Percentiles rank a stretch among this genome's conserved stretches.
These are phyloP conservation scores for Fusarium drepaniforme DNA, from an alignment of 2,329 filamentous ascomycete species.

Conservation along the genomic window DNA sequence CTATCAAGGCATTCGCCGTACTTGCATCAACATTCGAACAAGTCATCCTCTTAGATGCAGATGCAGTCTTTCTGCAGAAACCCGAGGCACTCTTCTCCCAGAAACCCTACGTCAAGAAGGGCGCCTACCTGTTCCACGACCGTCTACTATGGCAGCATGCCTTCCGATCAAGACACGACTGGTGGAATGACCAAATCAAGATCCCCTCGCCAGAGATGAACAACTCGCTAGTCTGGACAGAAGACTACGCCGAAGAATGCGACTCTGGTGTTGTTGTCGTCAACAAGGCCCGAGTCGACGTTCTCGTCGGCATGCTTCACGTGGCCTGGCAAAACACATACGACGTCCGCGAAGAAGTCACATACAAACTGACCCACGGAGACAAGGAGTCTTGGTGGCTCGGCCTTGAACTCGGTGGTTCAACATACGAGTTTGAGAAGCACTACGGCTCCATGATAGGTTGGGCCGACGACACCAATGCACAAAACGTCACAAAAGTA, in stretches of 20 bases:
- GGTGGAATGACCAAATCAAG: constrained; percentile 52
- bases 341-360: constrained; percentile 52
- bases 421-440: constrained; percentile 53
- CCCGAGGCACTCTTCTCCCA: constrained; percentile 50
- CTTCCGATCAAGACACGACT: constrained; percentile 48
- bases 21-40: constrained; percentile 52
- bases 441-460: constrained; percentile 57
- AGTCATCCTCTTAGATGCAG: constrained; percentile 53
- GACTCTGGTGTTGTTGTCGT: constrained; percentile 57
- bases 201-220: constrained; percentile 47
- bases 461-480: constrained; percentile 34
- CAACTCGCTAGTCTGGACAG: constrained; percentile 51
- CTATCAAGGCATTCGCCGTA: constrained; percentile 55
- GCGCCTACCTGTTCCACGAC: constrained; percentile 55
- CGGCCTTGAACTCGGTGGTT: constrained; percentile 54
- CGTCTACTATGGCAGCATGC: constrained; percentile 51
- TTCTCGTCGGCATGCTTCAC: constrained; percentile 55
- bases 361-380: constrained; percentile 54
- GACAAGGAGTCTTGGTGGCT: constrained; percentile 62
- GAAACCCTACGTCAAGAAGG: constrained; percentile 44
- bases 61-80: constrained; percentile 52
- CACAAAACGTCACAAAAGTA: constrained; percentile 29
- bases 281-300: constrained; percentile 50
- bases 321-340: constrained; percentile 57
- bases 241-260: constrained; percentile 54